Base-by-base conservation (phyloP, 73 alveolate genomes). In the Durusdinium trenchii region DNA sequence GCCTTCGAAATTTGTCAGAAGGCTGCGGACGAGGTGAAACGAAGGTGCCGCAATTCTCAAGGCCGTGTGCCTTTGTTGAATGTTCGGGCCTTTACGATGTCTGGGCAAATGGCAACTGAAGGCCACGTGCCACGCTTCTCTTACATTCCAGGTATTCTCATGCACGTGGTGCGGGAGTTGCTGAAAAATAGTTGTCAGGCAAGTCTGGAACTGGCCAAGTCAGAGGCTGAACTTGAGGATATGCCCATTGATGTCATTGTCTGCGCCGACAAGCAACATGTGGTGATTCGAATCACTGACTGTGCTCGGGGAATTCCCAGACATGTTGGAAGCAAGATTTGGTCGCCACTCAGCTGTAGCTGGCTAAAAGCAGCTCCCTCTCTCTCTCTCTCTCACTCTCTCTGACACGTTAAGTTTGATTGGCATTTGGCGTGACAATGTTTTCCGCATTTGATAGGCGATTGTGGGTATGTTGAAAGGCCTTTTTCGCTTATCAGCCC, bases 121-220 rank as follows among this genome's bases (percentile, higher is more conserved):
- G 60, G 14, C 9, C 50, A 26, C n/a, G 94, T 51, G 94, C 85
- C 86, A 45, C 86, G 96, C 52, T 89, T 89, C 69, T 89, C 96
- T n/a, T 89, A 89, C 86, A 89, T 89, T 73, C 96, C 96, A n/a
- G 96, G 96, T 52, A 89, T 89, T 64, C 85, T 89, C 86, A 89
- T 89, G 96, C 96, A 89, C 71, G 54, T 64, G 67, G 96, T 89
- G 50, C 96, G 96, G 14, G 98, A 91, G 98, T 89, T 91, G 76
- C 87, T 91, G 89, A 91, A 91, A 89, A 91, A 91, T 89, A 91
- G 98, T 45, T 91, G 98, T 89, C 98, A 91, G 71, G 89, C 89
- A n/a, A 91, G 78, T 46, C 18, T 91, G 87, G 98, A 67, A 10
- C 47, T 91, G 76, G 98, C 75, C 51, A 84, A 52, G 51, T n/a